Evolutionary conservation across 2,329 filamentous ascomycete species (phyloP).

Genomic region (Alternaria angustiovoidea): DNA sequence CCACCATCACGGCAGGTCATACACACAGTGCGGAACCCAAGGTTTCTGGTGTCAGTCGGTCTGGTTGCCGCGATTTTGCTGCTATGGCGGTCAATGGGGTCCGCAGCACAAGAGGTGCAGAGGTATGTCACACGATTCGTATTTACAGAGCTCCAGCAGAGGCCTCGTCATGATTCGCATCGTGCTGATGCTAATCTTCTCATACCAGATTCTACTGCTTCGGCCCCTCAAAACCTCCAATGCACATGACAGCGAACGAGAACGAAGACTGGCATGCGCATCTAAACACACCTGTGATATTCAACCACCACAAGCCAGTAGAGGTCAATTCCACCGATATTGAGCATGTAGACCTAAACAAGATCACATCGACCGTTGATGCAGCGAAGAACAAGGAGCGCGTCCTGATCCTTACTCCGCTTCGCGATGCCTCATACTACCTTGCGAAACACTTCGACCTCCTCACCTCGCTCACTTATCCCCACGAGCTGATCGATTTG

Average conservation of each 20-base stretch:
- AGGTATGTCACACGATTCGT: constrained; percentile 65
- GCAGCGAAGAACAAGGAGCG: constrained; percentile 83
- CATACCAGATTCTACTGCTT: constrained; percentile 89
- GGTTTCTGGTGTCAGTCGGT: constrained; percentile 77
- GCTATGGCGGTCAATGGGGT: constrained; percentile 86
- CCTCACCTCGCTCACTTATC: constrained; percentile 87
- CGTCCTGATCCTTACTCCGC: constrained; percentile 88
- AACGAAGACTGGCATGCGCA: constrained; percentile 88
- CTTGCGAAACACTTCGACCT: constrained; percentile 94
- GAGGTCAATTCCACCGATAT: constrained; percentile 84
- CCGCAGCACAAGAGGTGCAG: constrained; percentile 86
- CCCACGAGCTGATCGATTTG: constrained; percentile 92
- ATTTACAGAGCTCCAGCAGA: background rate
- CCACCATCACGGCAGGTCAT: constrained; percentile 74
- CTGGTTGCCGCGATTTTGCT: constrained; percentile 76
- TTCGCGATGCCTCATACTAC: constrained; percentile 86
- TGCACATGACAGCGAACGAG: constrained; percentile 93
- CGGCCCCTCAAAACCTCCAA: constrained; percentile 92
- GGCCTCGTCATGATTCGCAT: background rate
- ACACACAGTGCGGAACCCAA: constrained; percentile 74
- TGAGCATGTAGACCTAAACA: constrained; percentile 82
- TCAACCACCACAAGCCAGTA: constrained; percentile 92
- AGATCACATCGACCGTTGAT: constrained; percentile 79
- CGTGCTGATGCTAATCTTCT: constrained; percentile 30
- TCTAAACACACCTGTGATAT: constrained; percentile 89